A percentile compares a stretch with the other conserved stretches of the same genome.
Conservation (phyloP, 331 rosid species). For the Malus hybrid region DNA sequence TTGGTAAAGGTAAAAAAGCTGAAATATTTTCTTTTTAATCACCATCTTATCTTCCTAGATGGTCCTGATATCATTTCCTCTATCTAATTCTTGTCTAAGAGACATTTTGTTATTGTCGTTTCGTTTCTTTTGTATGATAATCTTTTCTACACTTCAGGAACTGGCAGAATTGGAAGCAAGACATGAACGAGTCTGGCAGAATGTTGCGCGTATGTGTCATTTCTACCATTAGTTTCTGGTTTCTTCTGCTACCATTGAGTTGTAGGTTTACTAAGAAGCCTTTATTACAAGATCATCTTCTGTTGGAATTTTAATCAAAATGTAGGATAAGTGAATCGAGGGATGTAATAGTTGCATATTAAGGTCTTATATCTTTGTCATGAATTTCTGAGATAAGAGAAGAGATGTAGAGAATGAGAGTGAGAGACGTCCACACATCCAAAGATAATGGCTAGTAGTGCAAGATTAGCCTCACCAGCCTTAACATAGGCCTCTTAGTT, state of each 20-base stretch:
- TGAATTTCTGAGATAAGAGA: not conserved
- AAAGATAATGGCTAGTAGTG: not conserved
- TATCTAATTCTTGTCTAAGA: not conserved
- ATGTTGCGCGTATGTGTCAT: slow-evolving; percentile 75
- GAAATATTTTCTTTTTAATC: no score
- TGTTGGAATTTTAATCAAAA: not conserved
- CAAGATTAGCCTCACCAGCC: not conserved
- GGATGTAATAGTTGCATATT: not conserved
- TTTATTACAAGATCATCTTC: not conserved
- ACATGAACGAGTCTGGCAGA: slow-evolving; percentile 70
- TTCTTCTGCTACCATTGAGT: not conserved
- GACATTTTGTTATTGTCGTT: not conserved
- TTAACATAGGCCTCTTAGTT: not conserved
- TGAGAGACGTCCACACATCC: not conserved
- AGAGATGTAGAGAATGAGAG: not conserved
- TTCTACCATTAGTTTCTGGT: not conserved
- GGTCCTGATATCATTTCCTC: not conserved
- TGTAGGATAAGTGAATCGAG: not conserved
- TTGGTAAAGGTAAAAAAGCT: no score
- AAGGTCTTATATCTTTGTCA: not conserved
- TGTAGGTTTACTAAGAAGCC: not conserved
- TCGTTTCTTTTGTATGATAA: not conserved
- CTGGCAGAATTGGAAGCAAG: slow-evolving; percentile 69
- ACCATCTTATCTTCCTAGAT: not conserved
- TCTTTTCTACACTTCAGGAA: slow-evolving; percentile 49